Base-by-base conservation (phyloP, 2,329 filamentous ascomycete species). In the Hypoxylon sp. region DNA sequence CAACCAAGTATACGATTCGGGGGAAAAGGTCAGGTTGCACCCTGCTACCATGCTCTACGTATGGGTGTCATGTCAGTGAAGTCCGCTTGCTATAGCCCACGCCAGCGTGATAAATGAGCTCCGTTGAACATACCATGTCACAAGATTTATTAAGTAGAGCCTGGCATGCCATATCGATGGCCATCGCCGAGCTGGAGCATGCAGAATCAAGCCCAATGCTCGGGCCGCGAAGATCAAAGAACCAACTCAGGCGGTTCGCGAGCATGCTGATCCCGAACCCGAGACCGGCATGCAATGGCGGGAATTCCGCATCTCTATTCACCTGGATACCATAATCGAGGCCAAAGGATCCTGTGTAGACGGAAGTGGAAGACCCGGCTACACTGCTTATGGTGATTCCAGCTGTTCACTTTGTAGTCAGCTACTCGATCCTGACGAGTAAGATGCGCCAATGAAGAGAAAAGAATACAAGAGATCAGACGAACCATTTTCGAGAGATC, bases 211-310 rank as follows among this genome's bases (percentile, higher is more conserved):
- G n/a, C 2, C 17, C 13, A 6, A 65, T 30, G 7, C 51, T 58
- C 2, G 70, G 65, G 3, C 78, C 78, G 2, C 70, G 67, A 19
- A 79, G 69, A 60, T 80, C 75, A 55, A 76, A 80, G 60, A 75
- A 75, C 63, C 77, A 77, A 3, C 75, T 78, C 36, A 80, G 62
- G 2, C 78, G 67, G 62, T 80, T 80, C 1, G 77, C 67, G 5
- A 78, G 53, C 14, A 79, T 75, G 7, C 28, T 30, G 69, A 58
- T 43, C 23, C 65, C 71, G 25, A 52, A 60, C 7, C 76, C 76
- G 13, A 73, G 71, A 5, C 52, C 67, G 17, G 63, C 63, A 49
- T 78, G 75, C 48, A 63, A 5, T 50, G 66, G 63, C 5, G 32
- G 28, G 2, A 2, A 3, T 17, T 67, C 57, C 25, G 59, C 21